These are phyloP conservation scores for Aurantiochytrium sp. DNA, from an alignment of 108 stramenopile genomes.

Conservation along the genomic window DNA sequence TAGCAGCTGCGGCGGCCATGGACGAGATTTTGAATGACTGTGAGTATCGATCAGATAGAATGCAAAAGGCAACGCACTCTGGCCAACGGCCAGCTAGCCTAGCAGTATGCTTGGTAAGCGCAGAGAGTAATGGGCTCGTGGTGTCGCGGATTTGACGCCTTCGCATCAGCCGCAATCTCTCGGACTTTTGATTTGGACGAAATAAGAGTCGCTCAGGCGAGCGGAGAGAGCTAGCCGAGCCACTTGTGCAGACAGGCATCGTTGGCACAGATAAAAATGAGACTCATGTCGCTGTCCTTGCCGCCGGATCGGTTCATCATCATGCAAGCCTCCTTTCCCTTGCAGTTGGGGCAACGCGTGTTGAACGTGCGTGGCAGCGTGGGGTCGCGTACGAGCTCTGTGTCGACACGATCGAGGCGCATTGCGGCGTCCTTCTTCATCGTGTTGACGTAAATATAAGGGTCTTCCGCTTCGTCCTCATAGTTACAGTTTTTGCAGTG, in stretches of 20 bases:
- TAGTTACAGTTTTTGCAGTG: conserved; percentile 28
- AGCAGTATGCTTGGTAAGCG: too few relatives aligned
- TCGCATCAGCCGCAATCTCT: too few relatives aligned
- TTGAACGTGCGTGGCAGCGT: conserved; percentile 20
- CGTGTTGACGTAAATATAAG: conserved; percentile 3
- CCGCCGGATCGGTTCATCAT: conserved; percentile 20
- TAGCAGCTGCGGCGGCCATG: too few relatives aligned
- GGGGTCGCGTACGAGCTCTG: background rate
- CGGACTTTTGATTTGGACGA: too few relatives aligned
- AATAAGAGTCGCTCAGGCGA: too few relatives aligned
- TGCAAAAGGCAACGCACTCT: too few relatives aligned
- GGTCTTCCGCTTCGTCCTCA: background rate
- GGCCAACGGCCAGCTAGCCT: too few relatives aligned
- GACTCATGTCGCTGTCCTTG: background rate
- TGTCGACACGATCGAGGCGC: conserved; percentile 8
- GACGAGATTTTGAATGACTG: too few relatives aligned
- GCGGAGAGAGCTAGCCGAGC: background rate
- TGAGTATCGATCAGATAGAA: too few relatives aligned
- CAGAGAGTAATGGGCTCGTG: too few relatives aligned
- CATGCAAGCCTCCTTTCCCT: conserved; percentile 11
- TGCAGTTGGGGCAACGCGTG: conserved; percentile 2
- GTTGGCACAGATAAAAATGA: background rate
- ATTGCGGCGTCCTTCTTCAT: conserved; percentile 17
- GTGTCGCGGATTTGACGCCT: too few relatives aligned
- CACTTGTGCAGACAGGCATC: conserved; percentile 25